Evolutionary conservation across 1,284 basidiomycete genomes (phyloP), one percentile per base, ranked within the genome.

Genomic region (Austroboletus niveus): DNA sequence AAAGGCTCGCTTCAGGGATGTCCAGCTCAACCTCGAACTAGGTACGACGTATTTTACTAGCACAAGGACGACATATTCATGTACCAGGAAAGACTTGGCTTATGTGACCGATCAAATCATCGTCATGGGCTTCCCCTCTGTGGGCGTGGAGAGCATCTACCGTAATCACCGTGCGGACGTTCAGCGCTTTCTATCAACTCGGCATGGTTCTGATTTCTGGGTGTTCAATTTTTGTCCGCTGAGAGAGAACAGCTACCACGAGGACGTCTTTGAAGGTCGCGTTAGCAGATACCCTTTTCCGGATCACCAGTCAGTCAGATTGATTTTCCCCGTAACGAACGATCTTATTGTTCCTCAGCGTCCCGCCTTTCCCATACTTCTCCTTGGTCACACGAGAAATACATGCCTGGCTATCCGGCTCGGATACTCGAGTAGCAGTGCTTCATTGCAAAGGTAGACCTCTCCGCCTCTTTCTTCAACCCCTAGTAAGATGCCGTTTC

Each of bases 41-140:
- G 80, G 80, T 81, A 50, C 20, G 45, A 1, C 8, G 22, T 4
- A 4, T 4, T 5, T 6, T 3, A 24, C 31, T n/a, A 27, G 10
- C 34, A 8, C n/a, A 20, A 24, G 36, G 35, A 30, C 11, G 5
- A 8, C 24, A n/a, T 27, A 12, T 38, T 42, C 30, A 50, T 22
- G 4, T 30, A 8, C 17, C 14, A 8, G 32, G 4, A 29, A 54
- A 81, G 92, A 95, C 67, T 75, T 94, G 8, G 85, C 86, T 42
- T 93, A 94, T 70, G 80, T 94, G n/a, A 91, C 87, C 0, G 82
- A 87, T 61, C 75, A 82, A 34, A 75, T 96, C 56, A 87, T 94
- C 55, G 88, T 94, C 58, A 93, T 88, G 87, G 87, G 92, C n/a
- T 94, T 89, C 66, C 93, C 93, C 0, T 90, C 93, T 0, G 73